Percentiles rank a stretch among this genome's conserved stretches.
phyloP scores from a whole-genome alignment of 2,329 filamentous ascomycete species.

The Aureobasidium sp. region DNA sequence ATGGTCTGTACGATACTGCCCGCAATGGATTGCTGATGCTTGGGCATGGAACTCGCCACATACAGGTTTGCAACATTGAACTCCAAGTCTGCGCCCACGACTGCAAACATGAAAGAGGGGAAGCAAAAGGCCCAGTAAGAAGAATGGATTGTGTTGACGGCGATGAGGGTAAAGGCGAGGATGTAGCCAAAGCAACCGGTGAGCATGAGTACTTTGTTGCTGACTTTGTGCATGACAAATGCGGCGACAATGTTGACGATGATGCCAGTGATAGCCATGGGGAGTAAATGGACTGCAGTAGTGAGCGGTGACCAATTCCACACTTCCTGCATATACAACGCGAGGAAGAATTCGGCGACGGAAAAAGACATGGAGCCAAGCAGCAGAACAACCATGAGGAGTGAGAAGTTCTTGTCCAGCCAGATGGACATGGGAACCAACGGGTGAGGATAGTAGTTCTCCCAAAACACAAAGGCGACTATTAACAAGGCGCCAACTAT shows the following conservation, averaged over 20 bases:
- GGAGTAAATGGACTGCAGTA: conserved; percentile 55
- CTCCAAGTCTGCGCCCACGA: conserved; percentile 59
- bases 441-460: conserved; percentile 41
- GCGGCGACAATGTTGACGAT: conserved; percentile 55
- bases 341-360: conserved; percentile 52
- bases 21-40: conserved; percentile 55
- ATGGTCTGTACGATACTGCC: conserved; percentile 62
- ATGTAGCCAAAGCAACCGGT: conserved; percentile 39
- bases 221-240: conserved; percentile 52
- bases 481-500: conserved; percentile 51
- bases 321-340: conserved; percentile 56
- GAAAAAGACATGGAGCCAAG: conserved; percentile 57
- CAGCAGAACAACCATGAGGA: conserved; percentile 49
- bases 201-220: conserved; percentile 54
- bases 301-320: conserved; percentile 43
- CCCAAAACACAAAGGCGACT: conserved; percentile 52
- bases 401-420: conserved; percentile 54
- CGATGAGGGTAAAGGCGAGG: conserved; percentile 44
- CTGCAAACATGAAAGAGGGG: conserved; percentile 50
- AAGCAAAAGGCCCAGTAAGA: conserved; percentile 60
- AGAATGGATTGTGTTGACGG: conserved; percentile 46
- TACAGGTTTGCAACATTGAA: conserved; percentile 69
- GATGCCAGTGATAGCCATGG: conserved; percentile 55
- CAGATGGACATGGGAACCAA: conserved; percentile 48
- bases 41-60: conserved; percentile 55